Evolutionary conservation across 306 rosid genomes (phyloP).

Genomic region (Trifolium pratense): DNA sequence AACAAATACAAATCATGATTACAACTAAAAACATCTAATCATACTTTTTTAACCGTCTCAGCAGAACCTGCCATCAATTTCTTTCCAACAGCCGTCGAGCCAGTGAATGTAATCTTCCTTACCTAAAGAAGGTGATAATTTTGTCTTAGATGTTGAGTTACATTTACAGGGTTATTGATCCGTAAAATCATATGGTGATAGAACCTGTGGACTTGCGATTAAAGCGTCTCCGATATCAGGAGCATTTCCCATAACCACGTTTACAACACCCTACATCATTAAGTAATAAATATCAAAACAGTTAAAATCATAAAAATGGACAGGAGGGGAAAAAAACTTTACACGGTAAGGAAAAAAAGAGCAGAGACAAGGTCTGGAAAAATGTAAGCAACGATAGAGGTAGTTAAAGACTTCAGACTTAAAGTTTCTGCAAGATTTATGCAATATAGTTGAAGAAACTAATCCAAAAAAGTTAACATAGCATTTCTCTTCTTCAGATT

Average conservation of each 20-base stretch:
- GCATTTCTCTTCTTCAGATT: conserved; percentile 31
- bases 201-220: conserved; percentile 87
- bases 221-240: conserved; percentile 84
- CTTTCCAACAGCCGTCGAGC: conserved; percentile 98
- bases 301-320: conserved; percentile 42
- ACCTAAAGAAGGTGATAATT: conserved; percentile 62
- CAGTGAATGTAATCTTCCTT: conserved; percentile 93
- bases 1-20: background rate
- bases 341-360: conserved; percentile 9
- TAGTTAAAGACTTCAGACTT: background rate
- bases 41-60: conserved; percentile 87
- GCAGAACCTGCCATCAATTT: conserved; percentile 98
- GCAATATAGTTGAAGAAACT: conserved; percentile 33
- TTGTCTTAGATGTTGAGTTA: conserved; percentile 37
- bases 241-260: conserved; percentile 95
- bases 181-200: conserved; percentile 24
- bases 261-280: conserved; percentile 81
- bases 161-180: conserved; percentile 34
- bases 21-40: conserved; percentile 30
- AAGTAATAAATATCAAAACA: conserved; percentile 38
- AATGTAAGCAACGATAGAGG: conserved; percentile 24
- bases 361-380: conserved; percentile 25
- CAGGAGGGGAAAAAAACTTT: background rate
- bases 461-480: conserved; percentile 24
- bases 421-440: background rate